Evolutionary conservation across 208 protist genomes (phyloP), one percentile per base, ranked within the genome.

Genomic region (Tritrichomonas musculus): DNA sequence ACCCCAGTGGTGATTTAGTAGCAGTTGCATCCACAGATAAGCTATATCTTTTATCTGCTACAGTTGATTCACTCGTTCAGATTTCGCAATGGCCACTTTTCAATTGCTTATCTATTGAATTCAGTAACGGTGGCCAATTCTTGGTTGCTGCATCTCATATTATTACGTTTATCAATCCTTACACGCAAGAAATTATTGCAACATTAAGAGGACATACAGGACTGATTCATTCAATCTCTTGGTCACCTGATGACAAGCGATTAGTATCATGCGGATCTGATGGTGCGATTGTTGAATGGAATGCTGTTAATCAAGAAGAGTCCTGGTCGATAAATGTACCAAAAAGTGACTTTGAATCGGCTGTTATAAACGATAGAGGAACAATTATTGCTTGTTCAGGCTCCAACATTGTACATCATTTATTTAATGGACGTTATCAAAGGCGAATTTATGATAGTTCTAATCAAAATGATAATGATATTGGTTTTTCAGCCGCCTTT

Each of bases 171-270:
- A 84, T 84, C 30, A 84, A 84, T 53, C 73, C 73, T 47, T 84
- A 84, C 30, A 84, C 73, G 53, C 73, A 84, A 53, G 73, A 84
- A 84, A 84, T 84, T 53, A n/a, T 84, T 84, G 73, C 73, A 20
- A 84, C 73, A 1, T 25, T 84, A 13, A 36, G 73, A 53, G 73
- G n/a, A n/a, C 73, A 84, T 25, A 84, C 44, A 9, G 73, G 73
- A 33, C 44, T 84, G 2, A 84, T 84, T 44, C 20, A 84, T 44
- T 47, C n/a, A 3, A 8, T 84, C 4, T 33, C n/a, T 20, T 84
- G 27, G 14, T 84, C 73, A 49, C 73, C 73, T 39, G 73, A 84
- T 53, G 73, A 84, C 30, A 84, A 84, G 30, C 9, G 36, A 44
- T n/a, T 84, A 39, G 73, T 84, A 22, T 39, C 25, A 14, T 33